Conservation (phyloP, 345 rosid species). For the Aegle marmelos region DNA sequence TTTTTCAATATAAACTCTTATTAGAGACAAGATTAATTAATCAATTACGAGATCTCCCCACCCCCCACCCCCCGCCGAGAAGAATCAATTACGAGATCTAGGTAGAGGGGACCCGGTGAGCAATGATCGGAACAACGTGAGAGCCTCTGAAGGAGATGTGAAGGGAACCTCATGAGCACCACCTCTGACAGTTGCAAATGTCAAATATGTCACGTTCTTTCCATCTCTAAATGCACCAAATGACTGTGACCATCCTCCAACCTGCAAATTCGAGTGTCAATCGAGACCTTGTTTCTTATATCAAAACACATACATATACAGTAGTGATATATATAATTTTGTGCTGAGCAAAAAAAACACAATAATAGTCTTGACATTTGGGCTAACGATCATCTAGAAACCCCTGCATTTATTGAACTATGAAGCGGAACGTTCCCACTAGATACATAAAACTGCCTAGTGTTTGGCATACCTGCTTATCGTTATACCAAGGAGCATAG, state of each 20-base stretch:
- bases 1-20: background rate
- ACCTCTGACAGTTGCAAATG: constrained; percentile 25
- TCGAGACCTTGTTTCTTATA: too few species aligned
- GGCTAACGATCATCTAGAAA: background rate
- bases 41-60: background rate
- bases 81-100: background rate
- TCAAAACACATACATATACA: background rate
- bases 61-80: too few species aligned
- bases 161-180: constrained; percentile 31
- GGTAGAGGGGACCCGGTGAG: constrained; percentile 13
- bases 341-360: background rate
- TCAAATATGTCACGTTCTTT: constrained; percentile 14
- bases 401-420: background rate
- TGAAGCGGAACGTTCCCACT: background rate
- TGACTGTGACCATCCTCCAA: constrained; percentile 33
- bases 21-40: background rate
- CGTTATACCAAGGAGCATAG: constrained; percentile 28
- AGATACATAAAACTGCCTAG: too few species aligned
- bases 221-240: constrained; percentile 14
- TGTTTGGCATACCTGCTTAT: constrained; percentile 17
- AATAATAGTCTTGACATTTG: too few species aligned
- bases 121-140: constrained; percentile 25
- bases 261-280: constrained; percentile 5
- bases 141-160: constrained; percentile 28
- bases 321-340: too few species aligned